Conservation (phyloP, 2,329 filamentous ascomycete species). For the Xylariaceae sp. region DNA sequence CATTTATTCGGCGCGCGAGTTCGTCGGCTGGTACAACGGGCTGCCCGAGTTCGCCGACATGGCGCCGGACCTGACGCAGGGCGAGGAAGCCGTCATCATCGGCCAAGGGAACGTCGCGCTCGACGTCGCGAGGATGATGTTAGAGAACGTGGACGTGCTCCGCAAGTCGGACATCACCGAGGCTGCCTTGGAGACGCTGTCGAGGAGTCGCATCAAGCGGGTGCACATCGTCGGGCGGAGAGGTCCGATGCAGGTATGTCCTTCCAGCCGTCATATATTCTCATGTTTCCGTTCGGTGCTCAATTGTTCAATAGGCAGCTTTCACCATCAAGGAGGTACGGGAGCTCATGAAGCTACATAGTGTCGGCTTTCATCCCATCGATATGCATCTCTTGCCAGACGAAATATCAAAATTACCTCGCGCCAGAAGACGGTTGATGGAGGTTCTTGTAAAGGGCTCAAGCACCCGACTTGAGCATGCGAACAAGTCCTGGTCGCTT, state of each 20-base stretch:
- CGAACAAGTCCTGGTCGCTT: constrained; percentile 71
- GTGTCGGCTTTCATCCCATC: constrained; percentile 66
- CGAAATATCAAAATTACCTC: constrained; percentile 63
- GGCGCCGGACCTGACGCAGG: constrained; percentile 64
- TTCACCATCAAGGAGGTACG: constrained; percentile 94
- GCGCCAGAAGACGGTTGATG: constrained; percentile 70
- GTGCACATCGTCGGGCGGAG: constrained; percentile 86
- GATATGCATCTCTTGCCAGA: constrained; percentile 61
- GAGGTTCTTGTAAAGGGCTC: constrained; percentile 78
- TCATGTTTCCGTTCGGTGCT: neutral
- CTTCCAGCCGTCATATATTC: neutral
- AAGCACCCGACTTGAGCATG: constrained; percentile 38
- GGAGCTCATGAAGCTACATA: constrained; percentile 74
- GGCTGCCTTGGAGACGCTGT: constrained; percentile 68
- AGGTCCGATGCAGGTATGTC: constrained; percentile 73
- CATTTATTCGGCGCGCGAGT: constrained; percentile 82
- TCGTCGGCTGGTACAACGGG: constrained; percentile 98
- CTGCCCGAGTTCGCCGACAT: constrained; percentile 73
- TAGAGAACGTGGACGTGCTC: constrained; percentile 69
- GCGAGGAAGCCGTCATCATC: constrained; percentile 80
- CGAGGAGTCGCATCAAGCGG: constrained; percentile 66
- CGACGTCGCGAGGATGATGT: constrained; percentile 82
- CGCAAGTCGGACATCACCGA: constrained; percentile 84
- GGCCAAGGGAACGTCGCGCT: constrained; percentile 96
- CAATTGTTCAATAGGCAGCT: constrained; percentile 55